phyloP scores from a whole-genome alignment of 164 flowering plant species.

The Liriodendron chinense region DNA sequence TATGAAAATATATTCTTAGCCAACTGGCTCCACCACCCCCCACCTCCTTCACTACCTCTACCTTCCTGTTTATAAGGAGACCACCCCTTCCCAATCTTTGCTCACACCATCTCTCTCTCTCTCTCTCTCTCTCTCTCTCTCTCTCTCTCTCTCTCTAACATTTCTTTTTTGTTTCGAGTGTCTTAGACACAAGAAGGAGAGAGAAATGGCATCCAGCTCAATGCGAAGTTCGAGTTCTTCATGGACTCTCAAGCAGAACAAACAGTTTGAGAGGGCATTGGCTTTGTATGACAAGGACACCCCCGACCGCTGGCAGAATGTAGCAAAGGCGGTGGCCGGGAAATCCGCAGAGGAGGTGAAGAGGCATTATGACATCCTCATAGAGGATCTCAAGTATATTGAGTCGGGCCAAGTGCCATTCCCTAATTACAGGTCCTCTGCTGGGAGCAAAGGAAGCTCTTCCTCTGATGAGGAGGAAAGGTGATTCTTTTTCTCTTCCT shows the following conservation, averaged over 20 bases:
- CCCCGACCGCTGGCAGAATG: constrained; percentile 63
- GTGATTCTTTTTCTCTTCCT: background rate
- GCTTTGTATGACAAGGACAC: constrained; percentile 57
- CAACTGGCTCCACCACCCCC: constrained; percentile 41
- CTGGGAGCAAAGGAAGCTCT: background rate
- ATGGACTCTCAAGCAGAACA: constrained; percentile 71
- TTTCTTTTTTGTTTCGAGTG: background rate
- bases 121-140: background rate
- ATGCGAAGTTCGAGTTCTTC: constrained; percentile 19
- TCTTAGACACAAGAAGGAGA: background rate
- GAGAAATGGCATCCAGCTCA: constrained; percentile 30
- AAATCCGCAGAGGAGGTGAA: constrained; percentile 70
- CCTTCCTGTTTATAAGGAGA: constrained; percentile 41
- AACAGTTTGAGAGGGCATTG: constrained; percentile 65
- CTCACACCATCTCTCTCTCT: constrained; percentile 20
- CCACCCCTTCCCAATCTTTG: constrained; percentile 17
- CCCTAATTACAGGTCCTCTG: constrained; percentile 44
- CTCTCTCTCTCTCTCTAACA: background rate
- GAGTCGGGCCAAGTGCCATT: constrained; percentile 61
- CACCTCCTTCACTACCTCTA: constrained; percentile 15
- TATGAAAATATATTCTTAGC: constrained; percentile 33
- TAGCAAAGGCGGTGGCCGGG: constrained; percentile 66
- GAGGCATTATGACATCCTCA: constrained; percentile 57
- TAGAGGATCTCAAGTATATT: constrained; percentile 46
- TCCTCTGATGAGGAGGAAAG: constrained; percentile 2